Conservation (phyloP, 495 filamentous ascomycete species). For the Hypoxylon fragiforme region DNA sequence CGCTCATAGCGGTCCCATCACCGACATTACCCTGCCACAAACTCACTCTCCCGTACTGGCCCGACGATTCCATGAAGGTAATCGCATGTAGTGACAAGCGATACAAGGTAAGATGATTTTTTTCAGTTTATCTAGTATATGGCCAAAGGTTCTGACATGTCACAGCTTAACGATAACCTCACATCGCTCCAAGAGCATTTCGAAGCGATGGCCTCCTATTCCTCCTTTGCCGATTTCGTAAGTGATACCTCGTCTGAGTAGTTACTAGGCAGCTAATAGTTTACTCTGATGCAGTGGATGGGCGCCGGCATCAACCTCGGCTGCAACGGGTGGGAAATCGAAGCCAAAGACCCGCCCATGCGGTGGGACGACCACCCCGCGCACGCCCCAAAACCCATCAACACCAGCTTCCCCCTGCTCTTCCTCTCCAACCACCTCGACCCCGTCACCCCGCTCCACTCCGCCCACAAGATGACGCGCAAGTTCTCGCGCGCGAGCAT, state of each 20-base stretch:
- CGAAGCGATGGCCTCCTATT: constrained; percentile 40
- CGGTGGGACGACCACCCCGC: constrained; percentile 40
- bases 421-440: constrained; percentile 63
- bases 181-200: constrained; percentile 40
- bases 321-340: constrained; percentile 50
- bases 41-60: constrained; percentile 49
- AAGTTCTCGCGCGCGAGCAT: constrained; percentile 51
- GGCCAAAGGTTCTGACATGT: constrained; percentile 1
- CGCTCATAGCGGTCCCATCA: constrained; percentile 3
- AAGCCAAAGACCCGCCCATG: constrained; percentile 41
- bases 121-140: background rate
- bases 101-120: constrained; percentile 41
- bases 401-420: constrained; percentile 61
- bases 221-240: constrained; percentile 49
- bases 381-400: constrained; percentile 38
- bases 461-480: constrained; percentile 56
- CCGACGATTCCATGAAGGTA: constrained; percentile 47
- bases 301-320: constrained; percentile 38
- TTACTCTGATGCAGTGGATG: constrained; percentile 40
- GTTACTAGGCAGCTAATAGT: no score
- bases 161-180: constrained; percentile 44
- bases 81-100: constrained; percentile 55
- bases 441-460: constrained; percentile 59
- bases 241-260: constrained; percentile 8
- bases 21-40: constrained; percentile 39